Conservation (phyloP, 2,329 filamentous ascomycete genomes). For the Scedosporium aurantiacum region DNA sequence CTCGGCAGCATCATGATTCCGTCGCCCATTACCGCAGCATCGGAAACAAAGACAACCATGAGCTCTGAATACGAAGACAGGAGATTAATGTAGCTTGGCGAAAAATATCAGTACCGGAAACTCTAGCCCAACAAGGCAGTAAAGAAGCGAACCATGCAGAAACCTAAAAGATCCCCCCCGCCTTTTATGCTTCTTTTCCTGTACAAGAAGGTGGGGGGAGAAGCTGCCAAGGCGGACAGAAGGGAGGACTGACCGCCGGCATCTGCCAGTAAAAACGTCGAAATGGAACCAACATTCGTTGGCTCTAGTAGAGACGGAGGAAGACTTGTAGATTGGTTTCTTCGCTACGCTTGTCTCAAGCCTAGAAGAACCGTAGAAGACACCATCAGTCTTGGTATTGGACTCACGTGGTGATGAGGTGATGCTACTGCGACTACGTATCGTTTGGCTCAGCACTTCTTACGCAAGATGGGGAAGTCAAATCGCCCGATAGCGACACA, state of each 20-base stretch:
- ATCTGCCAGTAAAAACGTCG: neutral
- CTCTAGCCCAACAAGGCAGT: neutral
- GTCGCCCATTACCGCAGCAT: neutral
- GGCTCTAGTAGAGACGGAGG: neutral
- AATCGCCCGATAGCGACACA: neutral
- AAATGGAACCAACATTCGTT: neutral
- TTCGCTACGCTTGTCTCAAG: neutral
- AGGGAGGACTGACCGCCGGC: neutral
- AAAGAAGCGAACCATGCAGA: neutral
- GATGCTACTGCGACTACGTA: neutral
- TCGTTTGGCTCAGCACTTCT: neutral
- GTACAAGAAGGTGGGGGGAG: neutral
- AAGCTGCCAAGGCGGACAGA: neutral
- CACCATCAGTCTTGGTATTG: neutral
- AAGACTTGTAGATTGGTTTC: neutral
- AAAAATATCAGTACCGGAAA: no score
- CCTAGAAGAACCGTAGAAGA: neutral
- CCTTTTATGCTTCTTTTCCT: neutral
- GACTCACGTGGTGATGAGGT: neutral
- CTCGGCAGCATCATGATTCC: neutral
- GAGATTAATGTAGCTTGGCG: no score
- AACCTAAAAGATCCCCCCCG: neutral
- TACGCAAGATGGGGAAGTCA: neutral
- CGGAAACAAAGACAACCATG: neutral
- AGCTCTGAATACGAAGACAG: no score